Percentiles rank a stretch among this genome's conserved stretches.
These are phyloP conservation scores for Tolypocladium tundrense DNA, from an alignment of 2,329 filamentous ascomycete genomes.

Conservation along the genomic window DNA sequence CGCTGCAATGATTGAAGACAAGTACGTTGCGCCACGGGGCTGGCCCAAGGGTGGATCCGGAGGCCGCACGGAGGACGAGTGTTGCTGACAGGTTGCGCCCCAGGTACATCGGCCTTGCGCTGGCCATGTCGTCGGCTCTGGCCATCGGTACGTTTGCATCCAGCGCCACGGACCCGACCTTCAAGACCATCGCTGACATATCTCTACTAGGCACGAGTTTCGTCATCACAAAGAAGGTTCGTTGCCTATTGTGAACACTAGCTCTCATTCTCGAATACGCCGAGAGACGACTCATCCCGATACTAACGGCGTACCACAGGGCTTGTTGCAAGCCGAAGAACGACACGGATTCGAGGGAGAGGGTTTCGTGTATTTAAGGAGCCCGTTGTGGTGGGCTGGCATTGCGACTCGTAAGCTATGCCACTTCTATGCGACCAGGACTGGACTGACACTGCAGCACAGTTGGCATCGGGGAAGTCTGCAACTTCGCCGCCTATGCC, in stretches of 20 bases:
- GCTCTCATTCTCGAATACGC: background rate
- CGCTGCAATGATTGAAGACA: slow-evolving; percentile 25
- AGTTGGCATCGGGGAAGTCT: slow-evolving; percentile 90
- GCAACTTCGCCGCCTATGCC: slow-evolving; percentile 96
- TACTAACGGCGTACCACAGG: slow-evolving; percentile 36
- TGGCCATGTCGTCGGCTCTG: slow-evolving; percentile 65
- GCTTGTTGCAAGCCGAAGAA: slow-evolving; percentile 82
- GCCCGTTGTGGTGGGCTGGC: slow-evolving; percentile 95
- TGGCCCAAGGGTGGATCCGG: background rate
- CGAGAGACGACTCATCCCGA: background rate
- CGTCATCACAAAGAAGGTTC: slow-evolving; percentile 96
- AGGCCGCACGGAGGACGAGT: background rate
- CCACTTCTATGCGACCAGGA: background rate
- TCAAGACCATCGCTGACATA: slow-evolving; percentile 10
- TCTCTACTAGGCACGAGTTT: slow-evolving; percentile 70
- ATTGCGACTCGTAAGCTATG: slow-evolving; percentile 67
- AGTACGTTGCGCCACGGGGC: slow-evolving; percentile 17
- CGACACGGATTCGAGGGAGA: slow-evolving; percentile 94
- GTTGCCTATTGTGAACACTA: slow-evolving; percentile 3
- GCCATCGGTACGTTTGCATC: slow-evolving; percentile 54
- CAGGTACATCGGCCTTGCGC: slow-evolving; percentile 66
- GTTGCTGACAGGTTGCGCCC: slow-evolving; percentile 7
- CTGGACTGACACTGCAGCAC: slow-evolving; percentile 12
- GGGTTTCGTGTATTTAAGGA: slow-evolving; percentile 86
- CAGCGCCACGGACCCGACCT: background rate